Base-by-base conservation (phyloP, 129 eudicot genomes). In the Ambrosia trifida region DNA sequence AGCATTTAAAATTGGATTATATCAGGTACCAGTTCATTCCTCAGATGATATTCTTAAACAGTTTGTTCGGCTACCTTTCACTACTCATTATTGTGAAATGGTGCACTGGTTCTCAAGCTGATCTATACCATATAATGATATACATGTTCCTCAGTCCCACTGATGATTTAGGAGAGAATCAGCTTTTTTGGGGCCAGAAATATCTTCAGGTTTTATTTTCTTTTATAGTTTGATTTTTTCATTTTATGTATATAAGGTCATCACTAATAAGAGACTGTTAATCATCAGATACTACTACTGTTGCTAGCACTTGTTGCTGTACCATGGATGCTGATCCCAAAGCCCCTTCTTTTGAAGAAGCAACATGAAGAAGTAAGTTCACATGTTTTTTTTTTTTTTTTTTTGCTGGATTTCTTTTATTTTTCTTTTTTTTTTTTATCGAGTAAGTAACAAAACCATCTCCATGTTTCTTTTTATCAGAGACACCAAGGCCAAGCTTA, bases 251-350 rank as follows among this genome's bases (percentile, higher is more conserved):
- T 18, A 64, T 19, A n/a, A 80, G 56, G 20, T 67, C 36, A 13
- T 28, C 36, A 72, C 43, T 24, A 56, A 59, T 56, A 19, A 28
- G 65, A 11, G 3, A n/a, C 24, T 4, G 38, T 31, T 61, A 13
- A 62, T 28, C 69, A 36, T 16, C 81, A 91, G 97, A 66, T 88
- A 73, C 11, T 88, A 70, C 73, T 91, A 56, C 87, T 91, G 13
- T 45, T 86, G 47, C 72, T 77, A 62, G 96, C 97, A 57, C 90
- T 91, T 63, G 86, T 91, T 72, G 91, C 97, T 7, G 96, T 88
- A 54, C 97, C 97, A 46, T 91, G 97, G 97, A 91, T 91, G 97
- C 70, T 91, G 72, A 66, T 91, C 41, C 97, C 97, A 5, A 91
- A 91, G 81, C 97, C 97, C 46, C 71, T 91, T 82, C 82, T 91